phyloP scores from a whole-genome alignment of 768 basidiomycete species.

The Neoboletus magnificus region DNA sequence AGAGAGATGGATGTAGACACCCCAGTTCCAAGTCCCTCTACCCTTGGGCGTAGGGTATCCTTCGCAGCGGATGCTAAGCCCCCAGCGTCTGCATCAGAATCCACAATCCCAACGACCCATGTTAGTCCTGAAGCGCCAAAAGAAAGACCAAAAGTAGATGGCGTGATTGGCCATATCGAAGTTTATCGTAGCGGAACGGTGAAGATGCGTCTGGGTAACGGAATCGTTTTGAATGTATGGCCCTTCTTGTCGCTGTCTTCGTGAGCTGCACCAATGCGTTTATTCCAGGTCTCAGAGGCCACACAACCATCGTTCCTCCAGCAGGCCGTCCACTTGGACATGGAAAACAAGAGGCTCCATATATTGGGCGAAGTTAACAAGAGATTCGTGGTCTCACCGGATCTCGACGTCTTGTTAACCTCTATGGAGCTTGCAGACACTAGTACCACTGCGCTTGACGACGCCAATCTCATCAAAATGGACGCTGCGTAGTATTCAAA shows the following conservation, averaged over 20 bases:
- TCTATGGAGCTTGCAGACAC: slow-evolving; percentile 59
- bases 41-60: slow-evolving; percentile 47
- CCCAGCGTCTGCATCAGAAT: slow-evolving; percentile 32
- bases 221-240: slow-evolving; percentile 75
- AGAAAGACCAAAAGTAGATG: slow-evolving; percentile 52
- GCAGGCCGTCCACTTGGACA: slow-evolving; percentile 76
- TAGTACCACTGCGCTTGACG: slow-evolving; percentile 32
- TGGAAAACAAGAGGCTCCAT: slow-evolving; percentile 51
- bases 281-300: slow-evolving; percentile 66
- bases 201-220: slow-evolving; percentile 81
- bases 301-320: slow-evolving; percentile 87
- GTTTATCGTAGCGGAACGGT: slow-evolving; percentile 82
- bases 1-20: slow-evolving; percentile 36
- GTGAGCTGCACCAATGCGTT: not conserved
- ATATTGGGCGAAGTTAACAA: slow-evolving; percentile 87
- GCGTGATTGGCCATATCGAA: slow-evolving; percentile 80
- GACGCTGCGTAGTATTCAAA: slow-evolving; percentile 30
- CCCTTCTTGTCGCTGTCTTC: not conserved
- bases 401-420: slow-evolving; percentile 69
- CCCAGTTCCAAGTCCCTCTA: slow-evolving; percentile 23
- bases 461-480: slow-evolving; percentile 54
- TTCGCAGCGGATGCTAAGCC: slow-evolving; percentile 63
- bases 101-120: slow-evolving; percentile 19
- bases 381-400: slow-evolving; percentile 80
- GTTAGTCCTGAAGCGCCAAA: slow-evolving; percentile 21